A percentile compares a stretch with the other conserved stretches of the same genome.
These are phyloP conservation scores for Boeremia exigua DNA, from an alignment of 2,329 filamentous ascomycete species.

Conservation along the genomic window DNA sequence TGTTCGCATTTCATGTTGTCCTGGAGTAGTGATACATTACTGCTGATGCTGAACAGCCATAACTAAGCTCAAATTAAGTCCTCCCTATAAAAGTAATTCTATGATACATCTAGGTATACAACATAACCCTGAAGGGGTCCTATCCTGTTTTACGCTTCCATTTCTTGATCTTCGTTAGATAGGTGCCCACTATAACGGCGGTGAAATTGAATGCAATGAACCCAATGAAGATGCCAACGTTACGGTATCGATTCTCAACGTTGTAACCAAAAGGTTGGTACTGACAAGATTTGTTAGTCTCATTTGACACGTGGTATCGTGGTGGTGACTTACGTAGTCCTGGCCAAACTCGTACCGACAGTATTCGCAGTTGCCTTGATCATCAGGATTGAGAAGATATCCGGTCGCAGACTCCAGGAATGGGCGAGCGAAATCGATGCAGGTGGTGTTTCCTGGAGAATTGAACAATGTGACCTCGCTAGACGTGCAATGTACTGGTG, in stretches of 20 bases:
- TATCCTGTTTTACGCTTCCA: constrained; percentile 11
- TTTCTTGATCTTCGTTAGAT: constrained; percentile 2
- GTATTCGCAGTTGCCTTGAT: background rate
- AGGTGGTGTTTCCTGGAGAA: background rate
- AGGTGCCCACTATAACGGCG: constrained; percentile 4
- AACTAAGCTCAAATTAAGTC: background rate
- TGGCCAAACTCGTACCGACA: constrained; percentile 3
- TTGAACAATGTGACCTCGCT: constrained; percentile 3
- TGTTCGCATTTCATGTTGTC: too few species aligned
- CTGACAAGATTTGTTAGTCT: background rate
- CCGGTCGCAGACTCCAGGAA: background rate
- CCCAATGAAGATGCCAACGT: constrained; percentile 5
- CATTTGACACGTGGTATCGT: background rate
- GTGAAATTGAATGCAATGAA: constrained; percentile 10
- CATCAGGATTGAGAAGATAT: constrained; percentile 2
- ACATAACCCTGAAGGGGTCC: background rate
- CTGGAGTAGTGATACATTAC: too few species aligned
- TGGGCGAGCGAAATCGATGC: background rate
- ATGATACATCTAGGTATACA: background rate
- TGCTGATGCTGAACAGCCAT: background rate
- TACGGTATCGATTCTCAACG: background rate
- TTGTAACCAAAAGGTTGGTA: constrained; percentile 8
- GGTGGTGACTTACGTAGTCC: constrained; percentile 1
- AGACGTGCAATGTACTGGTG: constrained; percentile 1
- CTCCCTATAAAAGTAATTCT: background rate